phyloP scores from a whole-genome alignment of 305 asterid genomes.

The Fraxinus latifolia region DNA sequence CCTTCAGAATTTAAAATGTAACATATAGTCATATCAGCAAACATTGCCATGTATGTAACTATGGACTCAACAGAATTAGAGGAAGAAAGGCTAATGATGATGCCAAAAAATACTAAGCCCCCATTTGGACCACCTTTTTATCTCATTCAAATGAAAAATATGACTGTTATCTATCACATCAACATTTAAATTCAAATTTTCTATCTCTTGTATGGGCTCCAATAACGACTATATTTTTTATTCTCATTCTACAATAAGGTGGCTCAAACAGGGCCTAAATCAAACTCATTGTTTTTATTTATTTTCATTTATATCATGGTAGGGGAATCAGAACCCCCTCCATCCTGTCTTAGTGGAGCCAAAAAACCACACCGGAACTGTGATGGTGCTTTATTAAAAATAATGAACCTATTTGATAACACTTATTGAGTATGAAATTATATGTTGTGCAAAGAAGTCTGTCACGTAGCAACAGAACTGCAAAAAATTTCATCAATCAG shows the following conservation, averaged over 20 bases:
- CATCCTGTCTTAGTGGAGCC: background rate
- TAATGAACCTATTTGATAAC: background rate
- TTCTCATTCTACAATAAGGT: too few species aligned
- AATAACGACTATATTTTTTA: too few species aligned
- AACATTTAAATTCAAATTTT: too few species aligned
- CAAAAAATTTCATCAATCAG: background rate
- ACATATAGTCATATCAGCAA: background rate
- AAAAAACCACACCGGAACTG: background rate
- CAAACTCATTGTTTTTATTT: background rate
- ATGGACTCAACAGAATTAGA: background rate
- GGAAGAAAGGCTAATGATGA: background rate
- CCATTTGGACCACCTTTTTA: too few species aligned
- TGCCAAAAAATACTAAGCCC: background rate
- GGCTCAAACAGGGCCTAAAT: too few species aligned
- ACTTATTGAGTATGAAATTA: background rate
- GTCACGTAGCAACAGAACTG: background rate
- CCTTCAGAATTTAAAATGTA: background rate
- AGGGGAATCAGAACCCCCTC: background rate
- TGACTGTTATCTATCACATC: too few species aligned
- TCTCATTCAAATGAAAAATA: too few species aligned
- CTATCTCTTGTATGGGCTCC: too few species aligned
- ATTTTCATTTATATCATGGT: background rate
- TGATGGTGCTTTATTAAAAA: background rate
- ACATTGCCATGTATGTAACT: background rate
- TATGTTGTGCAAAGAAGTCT: background rate